phyloP scores from a whole-genome alignment of 225 moss, liverwort and hornwort species.

The Marchantia paleacea region DNA sequence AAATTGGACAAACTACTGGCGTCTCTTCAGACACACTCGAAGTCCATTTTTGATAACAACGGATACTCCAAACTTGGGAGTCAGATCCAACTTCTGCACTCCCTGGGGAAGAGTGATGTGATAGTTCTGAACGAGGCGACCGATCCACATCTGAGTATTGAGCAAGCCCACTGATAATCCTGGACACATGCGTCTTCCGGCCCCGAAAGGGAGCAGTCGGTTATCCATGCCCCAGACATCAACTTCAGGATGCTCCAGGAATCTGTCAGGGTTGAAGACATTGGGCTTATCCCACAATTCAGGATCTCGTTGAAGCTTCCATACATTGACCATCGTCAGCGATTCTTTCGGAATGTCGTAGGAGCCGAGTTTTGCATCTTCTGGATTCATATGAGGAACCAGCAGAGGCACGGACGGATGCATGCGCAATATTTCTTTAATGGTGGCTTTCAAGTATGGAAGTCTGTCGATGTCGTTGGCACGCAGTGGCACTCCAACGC shows the following conservation, averaged over 20 bases:
- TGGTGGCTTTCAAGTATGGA: conserved; percentile 14
- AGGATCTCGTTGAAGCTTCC: neutral
- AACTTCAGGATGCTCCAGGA: conserved; percentile 2
- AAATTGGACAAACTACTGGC: neutral
- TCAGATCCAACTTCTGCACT: neutral
- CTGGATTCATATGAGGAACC: conserved; percentile 19
- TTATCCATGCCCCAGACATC: neutral
- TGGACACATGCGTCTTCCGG: neutral
- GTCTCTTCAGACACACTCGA: neutral
- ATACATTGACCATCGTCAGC: neutral
- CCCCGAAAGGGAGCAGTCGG: neutral
- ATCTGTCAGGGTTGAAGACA: conserved; percentile 12
- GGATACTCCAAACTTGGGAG: neutral
- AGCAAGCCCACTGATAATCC: neutral
- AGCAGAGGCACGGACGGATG: conserved; percentile 14
- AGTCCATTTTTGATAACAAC: neutral
- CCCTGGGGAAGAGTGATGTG: neutral
- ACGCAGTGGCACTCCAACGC: conserved; percentile 14
- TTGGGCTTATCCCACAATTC: neutral
- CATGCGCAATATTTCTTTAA: conserved; percentile 9
- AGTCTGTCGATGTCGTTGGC: conserved; percentile 7
- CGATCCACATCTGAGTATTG: conserved; percentile 4
- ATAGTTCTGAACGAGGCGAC: conserved; percentile 2
- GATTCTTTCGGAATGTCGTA: conserved; percentile 15
- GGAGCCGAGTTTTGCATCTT: conserved; percentile 8